A percentile compares a stretch with the other conserved stretches of the same genome.
Conservation (phyloP, 371 early-diverging fungal species). For the Mucor mucedo region DNA sequence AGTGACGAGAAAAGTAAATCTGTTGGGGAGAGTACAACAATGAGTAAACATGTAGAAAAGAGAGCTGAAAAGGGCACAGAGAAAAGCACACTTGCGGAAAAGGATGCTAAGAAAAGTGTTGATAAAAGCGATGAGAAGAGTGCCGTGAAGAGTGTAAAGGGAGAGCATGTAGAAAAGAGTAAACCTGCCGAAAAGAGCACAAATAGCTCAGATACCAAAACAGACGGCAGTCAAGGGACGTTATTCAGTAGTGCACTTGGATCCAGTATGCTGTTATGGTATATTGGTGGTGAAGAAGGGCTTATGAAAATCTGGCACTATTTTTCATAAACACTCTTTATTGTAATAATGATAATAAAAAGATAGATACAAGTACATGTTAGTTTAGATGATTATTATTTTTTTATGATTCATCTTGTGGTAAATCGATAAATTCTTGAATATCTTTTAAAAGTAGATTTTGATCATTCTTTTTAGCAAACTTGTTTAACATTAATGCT, state of each 20-base stretch:
- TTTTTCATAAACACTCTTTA: neutral
- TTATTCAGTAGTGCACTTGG: conserved; percentile 20
- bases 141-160: too few relatives aligned
- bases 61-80: neutral
- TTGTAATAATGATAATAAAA: neutral
- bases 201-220: neutral
- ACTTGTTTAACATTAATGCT: conserved; percentile 46
- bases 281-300: conserved; percentile 32
- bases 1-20: too few relatives aligned
- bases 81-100: neutral
- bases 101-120: too few relatives aligned
- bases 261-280: conserved; percentile 32
- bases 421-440: conserved; percentile 47
- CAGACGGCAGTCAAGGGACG: neutral
- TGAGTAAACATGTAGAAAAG: neutral
- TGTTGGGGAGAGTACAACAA: too few relatives aligned
- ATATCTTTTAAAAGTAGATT: conserved; percentile 47
- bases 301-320: conserved; percentile 25
- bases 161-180: neutral
- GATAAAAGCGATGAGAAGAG: too few relatives aligned
- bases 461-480: conserved; percentile 30
- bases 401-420: conserved; percentile 22
- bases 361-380: neutral
- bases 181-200: neutral
- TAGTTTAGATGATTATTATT: neutral